Evolutionary conservation across 805 yeast species (phyloP).

Genomic region (Ogataea chonburiensis): DNA sequence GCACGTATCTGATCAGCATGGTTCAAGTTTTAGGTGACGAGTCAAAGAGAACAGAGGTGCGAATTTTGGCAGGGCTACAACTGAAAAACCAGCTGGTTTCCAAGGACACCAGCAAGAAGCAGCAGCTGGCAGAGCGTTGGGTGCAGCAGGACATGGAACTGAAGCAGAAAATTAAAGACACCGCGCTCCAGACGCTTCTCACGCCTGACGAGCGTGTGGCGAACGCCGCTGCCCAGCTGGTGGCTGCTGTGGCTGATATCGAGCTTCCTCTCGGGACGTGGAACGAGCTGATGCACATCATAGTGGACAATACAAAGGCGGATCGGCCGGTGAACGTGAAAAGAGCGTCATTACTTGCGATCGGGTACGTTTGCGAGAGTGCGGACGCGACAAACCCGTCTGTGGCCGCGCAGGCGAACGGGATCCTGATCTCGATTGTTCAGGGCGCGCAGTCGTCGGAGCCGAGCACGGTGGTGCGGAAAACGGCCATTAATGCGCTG

Average conservation of each 20-base stretch:
- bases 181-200: constrained; percentile 61
- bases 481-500: constrained; percentile 89
- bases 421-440: constrained; percentile 90
- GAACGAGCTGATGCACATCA: constrained; percentile 79
- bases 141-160: constrained; percentile 51
- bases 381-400: constrained; percentile 82
- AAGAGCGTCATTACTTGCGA: constrained; percentile 80
- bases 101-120: constrained; percentile 63
- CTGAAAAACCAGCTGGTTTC: constrained; percentile 86
- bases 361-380: constrained; percentile 94
- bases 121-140: constrained; percentile 74
- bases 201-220: constrained; percentile 77
- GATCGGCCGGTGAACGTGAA: constrained; percentile 78
- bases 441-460: constrained; percentile 92
- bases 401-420: constrained; percentile 81
- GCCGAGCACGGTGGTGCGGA: constrained; percentile 68
- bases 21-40: constrained; percentile 71
- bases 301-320: constrained; percentile 82
- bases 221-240: constrained; percentile 85
- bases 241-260: constrained; percentile 95
- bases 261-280: constrained; percentile 87
- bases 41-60: constrained; percentile 66
- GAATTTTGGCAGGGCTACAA: constrained; percentile 88
- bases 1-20: constrained; percentile 66
- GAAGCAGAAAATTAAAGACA: constrained; percentile 64